These are phyloP conservation scores for Pleurotus tuber-regium DNA, from an alignment of 768 basidiomycete species.

Conservation along the genomic window DNA sequence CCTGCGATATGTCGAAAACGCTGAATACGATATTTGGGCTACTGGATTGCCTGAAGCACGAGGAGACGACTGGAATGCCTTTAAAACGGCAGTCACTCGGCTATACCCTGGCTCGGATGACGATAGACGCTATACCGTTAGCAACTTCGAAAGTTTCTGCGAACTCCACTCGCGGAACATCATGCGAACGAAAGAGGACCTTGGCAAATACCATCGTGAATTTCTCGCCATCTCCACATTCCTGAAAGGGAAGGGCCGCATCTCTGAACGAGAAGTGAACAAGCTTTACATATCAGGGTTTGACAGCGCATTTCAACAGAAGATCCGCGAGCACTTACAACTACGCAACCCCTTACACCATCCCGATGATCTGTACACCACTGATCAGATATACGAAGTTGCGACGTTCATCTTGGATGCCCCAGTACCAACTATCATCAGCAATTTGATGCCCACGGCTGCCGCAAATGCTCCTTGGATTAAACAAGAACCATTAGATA, in stretches of 20 bases:
- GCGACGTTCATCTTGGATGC: background rate
- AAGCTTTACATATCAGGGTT: constrained; percentile 1
- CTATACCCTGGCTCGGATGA: constrained; percentile 2
- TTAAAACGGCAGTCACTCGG: background rate
- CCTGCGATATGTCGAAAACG: background rate
- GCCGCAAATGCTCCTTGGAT: background rate
- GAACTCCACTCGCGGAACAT: background rate
- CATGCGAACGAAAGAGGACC: background rate
- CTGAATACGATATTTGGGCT: background rate
- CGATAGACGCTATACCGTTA: background rate
- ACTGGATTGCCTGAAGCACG: background rate
- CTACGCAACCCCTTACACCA: background rate
- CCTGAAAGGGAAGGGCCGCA: background rate
- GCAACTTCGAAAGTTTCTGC: background rate
- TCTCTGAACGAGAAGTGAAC: constrained; percentile 1
- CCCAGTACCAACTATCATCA: background rate
- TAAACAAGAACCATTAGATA: constrained; percentile 1
- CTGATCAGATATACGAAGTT: background rate
- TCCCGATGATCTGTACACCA: background rate
- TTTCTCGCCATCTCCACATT: background rate
- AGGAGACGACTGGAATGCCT: background rate
- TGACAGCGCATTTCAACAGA: background rate
- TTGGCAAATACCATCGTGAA: background rate
- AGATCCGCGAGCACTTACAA: constrained; percentile 2
- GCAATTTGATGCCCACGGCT: background rate